Evolutionary conservation across 345 rosid species (phyloP), one percentile per base, ranked within the genome.

Genomic region (Stellera chamaejasme): DNA sequence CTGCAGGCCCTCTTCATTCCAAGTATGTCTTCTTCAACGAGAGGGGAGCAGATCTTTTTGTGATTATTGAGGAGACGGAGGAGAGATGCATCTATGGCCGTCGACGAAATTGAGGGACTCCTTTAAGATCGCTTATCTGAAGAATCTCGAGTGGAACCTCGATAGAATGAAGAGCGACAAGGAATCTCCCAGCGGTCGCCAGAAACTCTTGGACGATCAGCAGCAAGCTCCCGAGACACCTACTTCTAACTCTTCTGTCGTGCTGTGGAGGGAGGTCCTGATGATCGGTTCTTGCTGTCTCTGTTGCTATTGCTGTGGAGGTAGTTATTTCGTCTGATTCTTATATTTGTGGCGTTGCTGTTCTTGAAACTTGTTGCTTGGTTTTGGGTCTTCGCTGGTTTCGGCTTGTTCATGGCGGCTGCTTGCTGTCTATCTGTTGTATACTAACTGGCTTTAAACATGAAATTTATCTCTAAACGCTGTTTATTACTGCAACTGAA

Each of bases 51-150:
- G 39, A 8, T 32, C 39, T 32, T 32, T 5, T 32, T 5, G 2
- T 5, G 39, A 32, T 32, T 32, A 5, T 32, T 10, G 51, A 48
- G 49, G 23, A 16, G 26, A 42, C 11, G 23, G 42, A 48, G 62
- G 26, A 62, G 54, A 61, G 58, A 85, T 82, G 93, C 88, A 82
- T 71, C 74, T 82, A 62, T 82, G 93, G 93, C 88, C 86, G 2
- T 74, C 93, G 4, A 11, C 45, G 70, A 76, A 66, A 56, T 48
- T 85, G 25, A 76, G 88, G 55, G 93, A 82, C 55, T 85, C 88
- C 0, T 85, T 85, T 79, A 85, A 77, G 70, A 51, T 43, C 26
- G 56, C 52, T 23, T 75, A 76, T 48, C 12, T 85, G 48, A 74
- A 57, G 51, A 74, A 71, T 44, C 66, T 78, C 23, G 88, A 82